phyloP scores from a whole-genome alignment of 2,329 filamentous ascomycete species.

The Aspergillus sojae region DNA sequence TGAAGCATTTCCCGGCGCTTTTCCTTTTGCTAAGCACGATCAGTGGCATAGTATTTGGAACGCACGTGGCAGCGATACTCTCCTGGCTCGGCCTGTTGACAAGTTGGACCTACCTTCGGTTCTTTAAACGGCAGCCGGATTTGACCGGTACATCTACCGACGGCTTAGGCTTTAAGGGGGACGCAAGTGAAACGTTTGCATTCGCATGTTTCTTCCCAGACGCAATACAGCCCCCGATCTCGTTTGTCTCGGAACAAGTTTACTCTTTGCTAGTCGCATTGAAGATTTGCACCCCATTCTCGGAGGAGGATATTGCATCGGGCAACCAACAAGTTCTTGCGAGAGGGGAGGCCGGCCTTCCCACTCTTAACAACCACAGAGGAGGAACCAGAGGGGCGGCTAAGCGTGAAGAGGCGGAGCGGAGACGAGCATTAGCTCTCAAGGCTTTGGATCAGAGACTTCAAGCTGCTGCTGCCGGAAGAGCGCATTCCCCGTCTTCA shows the following conservation, averaged over 20 bases:
- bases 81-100: constrained; percentile 79
- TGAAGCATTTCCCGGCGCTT: constrained; percentile 77
- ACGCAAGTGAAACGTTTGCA: constrained; percentile 93
- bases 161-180: constrained; percentile 69
- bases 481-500: constrained; percentile 44
- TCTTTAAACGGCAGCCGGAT: constrained; percentile 74
- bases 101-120: constrained; percentile 94
- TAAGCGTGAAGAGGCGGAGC: constrained; percentile 87
- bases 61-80: constrained; percentile 77
- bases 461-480: constrained; percentile 72
- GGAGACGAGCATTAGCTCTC: constrained; percentile 82
- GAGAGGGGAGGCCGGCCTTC: constrained; percentile 62
- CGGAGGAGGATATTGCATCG: constrained; percentile 74
- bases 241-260: constrained; percentile 71
- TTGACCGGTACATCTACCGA: constrained; percentile 57
- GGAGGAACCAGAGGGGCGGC: constrained; percentile 55
- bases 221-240: constrained; percentile 75
- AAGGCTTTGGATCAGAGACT: constrained; percentile 91
- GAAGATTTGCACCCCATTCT: constrained; percentile 82
- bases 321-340: constrained; percentile 71
- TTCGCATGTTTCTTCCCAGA: constrained; percentile 96
- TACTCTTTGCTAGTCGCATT: constrained; percentile 75
- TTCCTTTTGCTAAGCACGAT: constrained; percentile 73
- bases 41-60: constrained; percentile 65
- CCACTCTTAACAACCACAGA: constrained; percentile 56